Evolutionary conservation across 257 asterid species (phyloP), one percentile per base, ranked within the genome.

Genomic region (Jacaranda copaia): DNA sequence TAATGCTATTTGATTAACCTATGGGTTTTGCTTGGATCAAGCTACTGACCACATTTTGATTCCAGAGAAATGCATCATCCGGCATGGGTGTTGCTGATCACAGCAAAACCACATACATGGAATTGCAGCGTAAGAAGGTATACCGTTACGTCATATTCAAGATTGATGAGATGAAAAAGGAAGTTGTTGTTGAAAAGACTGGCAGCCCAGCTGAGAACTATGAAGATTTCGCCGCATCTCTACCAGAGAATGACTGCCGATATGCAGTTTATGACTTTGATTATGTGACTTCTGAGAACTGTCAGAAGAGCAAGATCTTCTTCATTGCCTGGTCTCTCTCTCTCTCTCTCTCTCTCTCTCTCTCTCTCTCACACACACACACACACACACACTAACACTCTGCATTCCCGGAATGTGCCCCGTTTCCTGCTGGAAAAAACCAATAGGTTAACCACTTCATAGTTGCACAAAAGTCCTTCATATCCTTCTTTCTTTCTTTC

Each of bases 41-140:
- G 15, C 48, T 20, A 32, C 71, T 62, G 58, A 66, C 70, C 0
- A 6, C 56, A 52, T 67, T 68, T 73, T 51, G 56, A 20, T 70
- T 78, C 48, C 83, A 88, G 91, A 75, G 81, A 67, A 90, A 86
- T 74, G 88, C 92, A 40, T 84, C 88, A 20, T 89, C 88, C 4
- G 92, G 89, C 11, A 88, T 89, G 95, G 92, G 87, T 60, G 92
- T 90, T 66, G 91, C 89, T 57, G 92, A 90, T 10, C 87, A 90
- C 63, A 76, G 92, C 92, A 88, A 81, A 75, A 84, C 63, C 84
- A 86, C 91, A 12, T 89, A 75, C 72, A 64, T 80, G 86, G 92
- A 88, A 75, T 72, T 88, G 84, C 92, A 89, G 80, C 75, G 90
- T 65, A 88, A 88, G 80, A 88, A 85, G 86, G 89, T 83, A 18